A percentile compares a stretch with the other conserved stretches of the same genome.
Evolutionary conservation across 1,139 yeast species (phyloP).

Genomic region (Lodderomyces elongisporus): DNA sequence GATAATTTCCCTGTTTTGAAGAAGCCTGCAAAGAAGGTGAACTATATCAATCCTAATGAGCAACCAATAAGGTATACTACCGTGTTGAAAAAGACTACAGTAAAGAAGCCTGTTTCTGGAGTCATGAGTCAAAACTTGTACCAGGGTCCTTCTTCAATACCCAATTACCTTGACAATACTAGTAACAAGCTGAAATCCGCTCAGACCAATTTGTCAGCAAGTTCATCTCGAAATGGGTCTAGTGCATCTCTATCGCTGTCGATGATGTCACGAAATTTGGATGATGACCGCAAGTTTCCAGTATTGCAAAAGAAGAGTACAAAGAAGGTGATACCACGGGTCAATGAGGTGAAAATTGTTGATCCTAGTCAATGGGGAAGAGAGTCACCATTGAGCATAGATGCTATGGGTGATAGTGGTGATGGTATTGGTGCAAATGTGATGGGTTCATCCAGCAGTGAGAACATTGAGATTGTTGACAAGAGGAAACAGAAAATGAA

Average conservation of each 20-base stretch:
- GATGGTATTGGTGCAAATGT: not conserved
- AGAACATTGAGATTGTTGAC: constrained; percentile 15
- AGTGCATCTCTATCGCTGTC: not conserved
- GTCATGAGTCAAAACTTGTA: constrained; percentile 15
- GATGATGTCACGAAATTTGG: not conserved
- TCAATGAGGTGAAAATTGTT: constrained; percentile 27
- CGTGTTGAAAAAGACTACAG: constrained; percentile 24
- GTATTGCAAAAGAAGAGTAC: constrained; percentile 33
- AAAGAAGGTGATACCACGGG: constrained; percentile 37
- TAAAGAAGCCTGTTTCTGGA: constrained; percentile 10
- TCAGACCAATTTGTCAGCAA: not conserved
- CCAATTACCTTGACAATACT: constrained; percentile 26
- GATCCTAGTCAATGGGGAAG: constrained; percentile 26
- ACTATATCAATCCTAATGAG: constrained; percentile 11
- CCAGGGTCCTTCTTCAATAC: constrained; percentile 18
- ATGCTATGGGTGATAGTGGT: not conserved
- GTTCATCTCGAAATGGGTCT: constrained; percentile 1
- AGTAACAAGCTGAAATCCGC: too few species aligned
- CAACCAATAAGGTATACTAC: constrained; percentile 41
- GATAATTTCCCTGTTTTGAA: constrained; percentile 54
- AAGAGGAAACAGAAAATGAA: constrained; percentile 26
- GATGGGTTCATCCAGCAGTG: constrained; percentile 8
- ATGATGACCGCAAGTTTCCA: constrained; percentile 31
- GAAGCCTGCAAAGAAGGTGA: constrained; percentile 29
- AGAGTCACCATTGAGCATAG: not conserved